These are phyloP conservation scores for Ilyonectria destructans DNA, from an alignment of 2,329 filamentous ascomycete genomes.

Conservation along the genomic window DNA sequence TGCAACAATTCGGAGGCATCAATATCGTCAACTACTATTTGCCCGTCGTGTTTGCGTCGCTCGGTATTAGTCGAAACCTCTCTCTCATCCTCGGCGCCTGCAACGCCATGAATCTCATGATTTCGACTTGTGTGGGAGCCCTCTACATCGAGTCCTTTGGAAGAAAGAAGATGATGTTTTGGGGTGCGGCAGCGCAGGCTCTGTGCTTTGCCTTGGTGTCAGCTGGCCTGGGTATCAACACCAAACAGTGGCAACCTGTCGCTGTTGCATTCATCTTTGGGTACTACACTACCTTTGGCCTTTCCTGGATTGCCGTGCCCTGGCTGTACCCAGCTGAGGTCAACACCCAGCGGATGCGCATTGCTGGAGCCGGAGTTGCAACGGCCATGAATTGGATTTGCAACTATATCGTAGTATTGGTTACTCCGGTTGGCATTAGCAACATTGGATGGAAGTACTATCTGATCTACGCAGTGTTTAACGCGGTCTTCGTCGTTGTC, in stretches of 20 bases:
- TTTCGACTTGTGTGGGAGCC: constrained; percentile 24
- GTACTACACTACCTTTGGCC: constrained; percentile 38
- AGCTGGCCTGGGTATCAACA: no score
- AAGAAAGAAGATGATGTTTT: no score
- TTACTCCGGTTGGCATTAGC: constrained; percentile 56
- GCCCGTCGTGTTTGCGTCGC: constrained; percentile 57
- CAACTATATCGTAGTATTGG: constrained; percentile 53
- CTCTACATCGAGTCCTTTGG: no score
- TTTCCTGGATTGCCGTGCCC: constrained; percentile 42
- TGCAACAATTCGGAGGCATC: constrained; percentile 37
- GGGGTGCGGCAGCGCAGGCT: no score
- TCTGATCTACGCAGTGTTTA: constrained; percentile 67
- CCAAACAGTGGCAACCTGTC: constrained; percentile 21
- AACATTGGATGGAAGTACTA: constrained; percentile 68
- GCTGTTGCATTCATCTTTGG: constrained; percentile 39
- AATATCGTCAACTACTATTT: constrained; percentile 50
- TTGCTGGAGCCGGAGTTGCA: constrained; percentile 44
- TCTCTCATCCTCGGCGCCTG: constrained; percentile 66
- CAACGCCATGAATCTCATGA: constrained; percentile 50
- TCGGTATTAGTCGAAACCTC: no score
- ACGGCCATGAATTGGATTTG: constrained; percentile 44
- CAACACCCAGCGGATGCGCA: constrained; percentile 54
- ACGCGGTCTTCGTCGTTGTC: constrained; percentile 62
- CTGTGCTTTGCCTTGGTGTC: no score
- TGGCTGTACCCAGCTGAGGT: constrained; percentile 56